A percentile compares a stretch with the other conserved stretches of the same genome.
Evolutionary conservation across 116 monocot species (phyloP).

Genomic region (Zostera marina): DNA sequence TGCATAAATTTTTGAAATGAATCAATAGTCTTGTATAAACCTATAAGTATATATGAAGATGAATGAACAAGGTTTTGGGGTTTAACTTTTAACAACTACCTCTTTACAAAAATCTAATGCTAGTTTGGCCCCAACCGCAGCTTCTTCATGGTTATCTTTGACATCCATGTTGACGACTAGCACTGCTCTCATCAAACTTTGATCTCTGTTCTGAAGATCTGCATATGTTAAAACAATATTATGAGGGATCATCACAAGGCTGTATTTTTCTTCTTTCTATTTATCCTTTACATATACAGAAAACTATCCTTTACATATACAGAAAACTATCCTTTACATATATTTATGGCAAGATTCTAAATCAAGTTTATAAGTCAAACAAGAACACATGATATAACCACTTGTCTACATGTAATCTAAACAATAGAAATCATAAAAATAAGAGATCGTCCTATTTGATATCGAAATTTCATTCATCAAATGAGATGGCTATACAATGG

Average conservation of each 20-base stretch:
- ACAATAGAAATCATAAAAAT: too few species aligned
- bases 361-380: too few species aligned
- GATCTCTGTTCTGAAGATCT: constrained; percentile 80
- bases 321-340: too few species aligned
- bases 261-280: neutral
- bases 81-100: constrained; percentile 31
- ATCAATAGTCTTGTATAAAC: neutral
- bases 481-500: too few species aligned
- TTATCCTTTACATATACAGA: too few species aligned
- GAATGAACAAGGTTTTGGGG: neutral
- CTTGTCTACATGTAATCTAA: too few species aligned
- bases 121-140: constrained; percentile 78
- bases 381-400: too few species aligned
- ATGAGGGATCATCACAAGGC: neutral
- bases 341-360: too few species aligned
- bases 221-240: constrained; percentile 9
- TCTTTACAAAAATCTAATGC: constrained; percentile 78
- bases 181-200: constrained; percentile 38
- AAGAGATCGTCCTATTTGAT: too few species aligned
- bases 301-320: too few species aligned
- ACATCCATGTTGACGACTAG: constrained; percentile 91
- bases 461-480: too few species aligned
- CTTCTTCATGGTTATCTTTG: constrained; percentile 99
- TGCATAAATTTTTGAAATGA: constrained; percentile 1
- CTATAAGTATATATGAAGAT: neutral